These are phyloP conservation scores for Dunaliella sp. DNA, from an alignment of 139 green algal genomes.

Conservation along the genomic window DNA sequence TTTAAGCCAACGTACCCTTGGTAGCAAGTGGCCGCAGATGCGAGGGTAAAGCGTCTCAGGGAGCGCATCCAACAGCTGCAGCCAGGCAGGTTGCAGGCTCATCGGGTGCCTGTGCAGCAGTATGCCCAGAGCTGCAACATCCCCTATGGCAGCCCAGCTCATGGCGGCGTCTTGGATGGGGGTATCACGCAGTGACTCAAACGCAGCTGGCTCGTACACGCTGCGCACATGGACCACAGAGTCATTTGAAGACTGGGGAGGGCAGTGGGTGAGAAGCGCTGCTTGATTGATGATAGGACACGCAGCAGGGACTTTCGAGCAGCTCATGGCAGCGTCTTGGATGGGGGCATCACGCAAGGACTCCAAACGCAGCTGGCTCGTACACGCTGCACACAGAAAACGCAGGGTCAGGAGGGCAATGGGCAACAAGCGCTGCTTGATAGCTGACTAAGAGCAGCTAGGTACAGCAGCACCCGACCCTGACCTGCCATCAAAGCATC, in stretches of 20 bases:
- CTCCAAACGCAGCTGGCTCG: background rate
- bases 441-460: too few relatives aligned
- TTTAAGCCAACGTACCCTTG: background rate
- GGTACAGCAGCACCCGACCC: too few relatives aligned
- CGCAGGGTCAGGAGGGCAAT: too few relatives aligned
- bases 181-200: background rate
- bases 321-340: background rate
- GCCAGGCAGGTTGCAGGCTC: background rate
- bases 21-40: background rate
- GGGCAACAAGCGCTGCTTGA: too few relatives aligned
- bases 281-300: too few relatives aligned
- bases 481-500: too few relatives aligned
- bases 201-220: constrained; percentile 6
- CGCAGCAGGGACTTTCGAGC: too few relatives aligned
- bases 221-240: too few relatives aligned
- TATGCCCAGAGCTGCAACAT: constrained; percentile 1
- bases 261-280: too few relatives aligned
- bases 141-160: background rate
- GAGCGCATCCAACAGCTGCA: background rate
- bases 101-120: background rate
- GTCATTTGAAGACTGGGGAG: too few relatives aligned
- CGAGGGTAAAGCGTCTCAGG: background rate
- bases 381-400: too few relatives aligned
- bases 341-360: background rate
- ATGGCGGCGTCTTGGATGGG: background rate